Conservation (phyloP, 495 filamentous ascomycete genomes). For the Lindgomyces ingoldianus region DNA sequence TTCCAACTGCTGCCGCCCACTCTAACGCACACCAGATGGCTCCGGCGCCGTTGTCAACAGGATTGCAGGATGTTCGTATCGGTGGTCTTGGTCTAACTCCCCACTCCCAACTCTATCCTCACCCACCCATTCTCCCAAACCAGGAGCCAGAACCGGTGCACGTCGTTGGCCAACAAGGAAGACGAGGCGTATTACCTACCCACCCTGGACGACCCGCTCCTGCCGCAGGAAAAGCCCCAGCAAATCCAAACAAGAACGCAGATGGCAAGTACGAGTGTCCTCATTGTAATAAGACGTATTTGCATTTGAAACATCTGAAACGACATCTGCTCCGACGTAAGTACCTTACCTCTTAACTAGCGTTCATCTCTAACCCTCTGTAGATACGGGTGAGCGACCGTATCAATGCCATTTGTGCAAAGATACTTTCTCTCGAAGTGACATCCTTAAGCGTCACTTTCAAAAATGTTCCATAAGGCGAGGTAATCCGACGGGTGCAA, state of each 20-base stretch:
- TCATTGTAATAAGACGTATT: constrained; percentile 95
- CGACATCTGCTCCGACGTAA: constrained; percentile 92
- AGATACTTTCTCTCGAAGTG: constrained; percentile 97
- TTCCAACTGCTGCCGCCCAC: constrained; percentile 23
- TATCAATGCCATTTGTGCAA: constrained; percentile 97
- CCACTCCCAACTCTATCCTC: constrained; percentile 30
- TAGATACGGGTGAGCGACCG: constrained; percentile 93
- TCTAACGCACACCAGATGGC: constrained; percentile 30
- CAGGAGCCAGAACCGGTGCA: constrained; percentile 69
- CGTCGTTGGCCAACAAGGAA: constrained; percentile 89
- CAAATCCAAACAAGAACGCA: constrained; percentile 86
- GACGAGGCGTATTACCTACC: constrained; percentile 86
- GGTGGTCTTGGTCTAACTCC: constrained; percentile 23
- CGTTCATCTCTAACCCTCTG: constrained; percentile 22
- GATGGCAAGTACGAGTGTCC: constrained; percentile 97
- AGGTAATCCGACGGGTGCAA: constrained; percentile 89
- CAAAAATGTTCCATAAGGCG: constrained; percentile 95
- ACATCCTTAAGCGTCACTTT: constrained; percentile 98
- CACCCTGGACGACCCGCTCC: constrained; percentile 75
- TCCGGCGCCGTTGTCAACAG: constrained; percentile 15
- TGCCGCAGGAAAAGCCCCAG: constrained; percentile 70
- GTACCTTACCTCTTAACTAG: constrained; percentile 47
- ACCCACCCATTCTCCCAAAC: constrained; percentile 29
- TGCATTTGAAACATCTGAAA: constrained; percentile 97
- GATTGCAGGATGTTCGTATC: constrained; percentile 31